phyloP scores from a whole-genome alignment of 345 rosid species.

The Murraya koenigii region DNA sequence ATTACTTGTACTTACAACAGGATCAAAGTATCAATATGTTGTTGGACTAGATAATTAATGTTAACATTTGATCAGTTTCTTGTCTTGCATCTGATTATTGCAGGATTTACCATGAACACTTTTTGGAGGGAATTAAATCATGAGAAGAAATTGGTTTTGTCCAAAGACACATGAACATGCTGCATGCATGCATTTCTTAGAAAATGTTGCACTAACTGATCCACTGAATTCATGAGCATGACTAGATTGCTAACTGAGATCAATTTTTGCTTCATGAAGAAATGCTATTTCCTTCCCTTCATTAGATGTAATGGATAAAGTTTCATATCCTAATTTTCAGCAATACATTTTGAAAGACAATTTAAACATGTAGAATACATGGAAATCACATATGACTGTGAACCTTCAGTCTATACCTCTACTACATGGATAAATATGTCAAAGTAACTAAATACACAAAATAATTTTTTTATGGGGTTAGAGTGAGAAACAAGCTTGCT shows the following conservation, averaged over 20 bases:
- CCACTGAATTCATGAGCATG: neutral
- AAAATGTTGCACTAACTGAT: neutral
- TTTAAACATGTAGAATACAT: neutral
- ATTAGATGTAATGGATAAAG: neutral
- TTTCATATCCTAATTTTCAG: neutral
- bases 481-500: neutral
- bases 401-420: neutral
- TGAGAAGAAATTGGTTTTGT: neutral
- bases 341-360: no score
- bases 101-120: neutral
- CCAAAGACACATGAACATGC: neutral
- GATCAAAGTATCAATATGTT: slow-evolving; percentile 4
- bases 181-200: neutral
- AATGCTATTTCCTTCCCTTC: neutral
- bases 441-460: neutral
- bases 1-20: neutral
- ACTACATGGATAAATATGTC: neutral
- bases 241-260: slow-evolving; percentile 4
- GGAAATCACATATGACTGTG: neutral
- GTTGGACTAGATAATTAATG: neutral
- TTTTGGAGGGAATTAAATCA: neutral
- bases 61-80: neutral
- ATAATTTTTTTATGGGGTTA: neutral
- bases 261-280: slow-evolving; percentile 5
- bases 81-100: neutral